Base-by-base conservation (phyloP, 192 early-diverging fungal species). In the Coemansia sp. region DNA sequence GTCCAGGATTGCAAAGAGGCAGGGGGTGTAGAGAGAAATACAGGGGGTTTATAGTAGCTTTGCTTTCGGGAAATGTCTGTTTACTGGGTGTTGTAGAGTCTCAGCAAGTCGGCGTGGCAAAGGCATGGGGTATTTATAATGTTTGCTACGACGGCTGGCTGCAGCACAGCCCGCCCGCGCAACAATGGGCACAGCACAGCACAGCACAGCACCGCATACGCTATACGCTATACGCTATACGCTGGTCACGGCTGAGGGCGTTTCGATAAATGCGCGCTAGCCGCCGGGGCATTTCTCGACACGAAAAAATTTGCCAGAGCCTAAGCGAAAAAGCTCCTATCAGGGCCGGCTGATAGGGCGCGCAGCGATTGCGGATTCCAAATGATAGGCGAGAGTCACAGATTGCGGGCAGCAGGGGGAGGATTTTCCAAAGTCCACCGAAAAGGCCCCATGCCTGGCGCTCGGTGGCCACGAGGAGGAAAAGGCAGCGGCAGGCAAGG, bases 41-140 rank as follows among this genome's bases (percentile, higher is more conserved):
- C n/a, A n/a, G n/a, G n/a, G n/a, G n/a, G n/a, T n/a, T n/a, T n/a
- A n/a, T n/a, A n/a, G n/a, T n/a, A n/a, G n/a, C n/a, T n/a, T n/a
- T n/a, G n/a, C n/a, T 46, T 32, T 46, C 9, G 35, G 14, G 17
- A 17, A 46, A 46, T 20, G 18, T 26, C 45, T 29, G 27, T 46
- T 46, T 26, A 46, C 45, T 32, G 28, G 45, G 45, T 18, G 32
- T 23, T 14, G 24, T 24, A 42, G 24, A 23, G 24, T 22, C 18
- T 17, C 45, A 32, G 28, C 17, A 32, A 32, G 11, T 29, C 15
- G 24, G 15, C 11, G 20, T 26, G 5, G 27, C 27, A 17, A 46
- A 28, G 20, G 20, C 45, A 3, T 11, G 25, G 11, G 17, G 28
- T 9, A 32, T 46, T 46, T 46, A 46, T 46, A 46, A 15, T 29